These are phyloP conservation scores for Murraya paniculata DNA, from an alignment of 345 rosid species.

Conservation along the genomic window DNA sequence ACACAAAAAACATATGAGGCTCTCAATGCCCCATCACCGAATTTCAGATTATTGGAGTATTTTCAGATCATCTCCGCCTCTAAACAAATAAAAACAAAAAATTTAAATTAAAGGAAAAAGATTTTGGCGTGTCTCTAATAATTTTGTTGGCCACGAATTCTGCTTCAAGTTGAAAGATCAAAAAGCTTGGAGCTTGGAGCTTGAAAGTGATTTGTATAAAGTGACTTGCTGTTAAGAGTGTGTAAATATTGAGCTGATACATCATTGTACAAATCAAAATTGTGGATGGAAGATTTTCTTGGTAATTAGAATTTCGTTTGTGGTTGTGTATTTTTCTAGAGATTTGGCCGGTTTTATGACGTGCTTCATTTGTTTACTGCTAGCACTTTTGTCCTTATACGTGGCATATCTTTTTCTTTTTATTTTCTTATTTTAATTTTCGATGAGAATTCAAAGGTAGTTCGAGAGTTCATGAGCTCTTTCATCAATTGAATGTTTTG, in stretches of 20 bases:
- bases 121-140: not conserved
- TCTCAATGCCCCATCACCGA: not conserved
- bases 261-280: not conserved
- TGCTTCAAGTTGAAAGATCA: constrained; percentile 9
- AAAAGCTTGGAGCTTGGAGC: constrained; percentile 27
- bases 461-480: not conserved
- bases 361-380: constrained; percentile 8
- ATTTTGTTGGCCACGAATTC: constrained; percentile 29
- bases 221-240: not conserved
- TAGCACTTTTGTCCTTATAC: constrained; percentile 5
- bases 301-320: constrained; percentile 19
- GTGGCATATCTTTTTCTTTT: not conserved
- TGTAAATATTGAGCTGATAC: not conserved
- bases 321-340: constrained; percentile 16
- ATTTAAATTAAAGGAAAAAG: too few species aligned
- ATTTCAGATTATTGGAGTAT: not conserved
- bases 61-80: not conserved
- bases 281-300: constrained; percentile 32
- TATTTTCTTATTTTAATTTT: not conserved
- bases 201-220: constrained; percentile 18
- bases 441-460: not conserved
- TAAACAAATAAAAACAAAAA: not conserved
- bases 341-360: constrained; percentile 19
- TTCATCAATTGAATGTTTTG: not conserved
- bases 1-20: not conserved